A percentile compares a stretch with the other conserved stretches of the same genome.
phyloP scores from a whole-genome alignment of 2,329 filamentous ascomycete genomes.

The Tolypocladium album region DNA sequence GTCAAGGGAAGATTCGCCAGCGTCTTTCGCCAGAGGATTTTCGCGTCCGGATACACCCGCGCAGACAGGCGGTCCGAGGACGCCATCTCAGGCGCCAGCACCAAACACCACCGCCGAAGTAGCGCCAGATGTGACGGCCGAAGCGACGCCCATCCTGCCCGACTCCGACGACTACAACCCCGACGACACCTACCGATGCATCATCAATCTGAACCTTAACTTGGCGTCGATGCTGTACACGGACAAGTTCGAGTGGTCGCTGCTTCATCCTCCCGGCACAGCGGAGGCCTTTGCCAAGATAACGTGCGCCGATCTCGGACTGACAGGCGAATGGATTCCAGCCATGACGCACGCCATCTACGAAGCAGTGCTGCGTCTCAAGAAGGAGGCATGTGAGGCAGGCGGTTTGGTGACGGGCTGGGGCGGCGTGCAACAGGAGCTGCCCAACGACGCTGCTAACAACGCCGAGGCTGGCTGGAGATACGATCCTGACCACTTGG shows the following conservation, averaged over 20 bases:
- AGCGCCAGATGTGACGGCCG: conserved; percentile 50
- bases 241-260: conserved; percentile 96
- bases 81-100: conserved; percentile 32
- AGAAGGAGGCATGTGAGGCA: conserved; percentile 93
- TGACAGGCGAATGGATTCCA: conserved; percentile 87
- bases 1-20: conserved; percentile 27
- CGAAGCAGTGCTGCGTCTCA: conserved; percentile 81
- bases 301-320: conserved; percentile 83
- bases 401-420: conserved; percentile 72
- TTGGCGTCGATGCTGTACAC: conserved; percentile 85
- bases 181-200: conserved; percentile 89
- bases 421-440: conserved; percentile 48
- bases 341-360: conserved; percentile 95
- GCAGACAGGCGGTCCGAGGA: conserved; percentile 37
- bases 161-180: conserved; percentile 72
- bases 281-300: conserved; percentile 87
- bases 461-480: conserved; percentile 83
- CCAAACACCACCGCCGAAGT: conserved; percentile 59
- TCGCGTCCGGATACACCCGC: conserved; percentile 48
- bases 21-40: conserved; percentile 18
- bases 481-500: conserved; percentile 85
- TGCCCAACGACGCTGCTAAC: conserved; percentile 82
- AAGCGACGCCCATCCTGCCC: conserved; percentile 47
- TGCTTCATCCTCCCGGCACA: conserved; percentile 82
- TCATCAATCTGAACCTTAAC: conserved; percentile 85